Conservation (phyloP, 2,329 filamentous ascomycete genomes). For the Penicillium sp. region DNA sequence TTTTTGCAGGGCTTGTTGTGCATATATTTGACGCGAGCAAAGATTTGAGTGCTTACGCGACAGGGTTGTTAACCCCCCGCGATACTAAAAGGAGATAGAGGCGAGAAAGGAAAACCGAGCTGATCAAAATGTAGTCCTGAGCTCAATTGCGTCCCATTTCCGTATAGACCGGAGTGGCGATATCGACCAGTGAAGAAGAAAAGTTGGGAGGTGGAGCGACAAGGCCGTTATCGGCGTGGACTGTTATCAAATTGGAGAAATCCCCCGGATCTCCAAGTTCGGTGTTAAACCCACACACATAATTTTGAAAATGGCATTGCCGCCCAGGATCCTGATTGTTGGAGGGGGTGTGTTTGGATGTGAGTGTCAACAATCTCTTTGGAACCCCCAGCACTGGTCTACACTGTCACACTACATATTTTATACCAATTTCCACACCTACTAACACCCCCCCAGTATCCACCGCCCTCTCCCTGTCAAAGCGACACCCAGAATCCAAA, state of each 20-base stretch:
- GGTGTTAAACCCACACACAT: neutral
- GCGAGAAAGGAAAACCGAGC: neutral
- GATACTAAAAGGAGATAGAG: neutral
- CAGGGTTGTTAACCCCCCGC: neutral
- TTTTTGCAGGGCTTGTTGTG: neutral
- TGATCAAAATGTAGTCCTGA: neutral
- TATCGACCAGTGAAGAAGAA: neutral
- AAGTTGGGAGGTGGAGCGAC: constrained; percentile 1
- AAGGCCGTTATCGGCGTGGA: constrained; percentile 7
- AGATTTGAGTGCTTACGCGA: constrained; percentile 4
- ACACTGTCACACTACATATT: neutral
- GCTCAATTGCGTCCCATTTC: neutral
- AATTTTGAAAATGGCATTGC: constrained; percentile 28
- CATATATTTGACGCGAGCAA: neutral
- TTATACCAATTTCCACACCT: neutral
- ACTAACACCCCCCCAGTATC: constrained; percentile 43
- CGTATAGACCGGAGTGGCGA: neutral
- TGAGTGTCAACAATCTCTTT: constrained; percentile 25
- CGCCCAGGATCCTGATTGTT: constrained; percentile 40
- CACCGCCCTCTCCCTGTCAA: constrained; percentile 67
- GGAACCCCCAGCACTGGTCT: neutral
- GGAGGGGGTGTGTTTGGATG: constrained; percentile 45
- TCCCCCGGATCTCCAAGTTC: neutral
- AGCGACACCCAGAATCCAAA: constrained; percentile 51
- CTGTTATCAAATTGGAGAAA: neutral